Conservation (phyloP, 176 grass and related monocot species). For the Triticum monococcum region DNA sequence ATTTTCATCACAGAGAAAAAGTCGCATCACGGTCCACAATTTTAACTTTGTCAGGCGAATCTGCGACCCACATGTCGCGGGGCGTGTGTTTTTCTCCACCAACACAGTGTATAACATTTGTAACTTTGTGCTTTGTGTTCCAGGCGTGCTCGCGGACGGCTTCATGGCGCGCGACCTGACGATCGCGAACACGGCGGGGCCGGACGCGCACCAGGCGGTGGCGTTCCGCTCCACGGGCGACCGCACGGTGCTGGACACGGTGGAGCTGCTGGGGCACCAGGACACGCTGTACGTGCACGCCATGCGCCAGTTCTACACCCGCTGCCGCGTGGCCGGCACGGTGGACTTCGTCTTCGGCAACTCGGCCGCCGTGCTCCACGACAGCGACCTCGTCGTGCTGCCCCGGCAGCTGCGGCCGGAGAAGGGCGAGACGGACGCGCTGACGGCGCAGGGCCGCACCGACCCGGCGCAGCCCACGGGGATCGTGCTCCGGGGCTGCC, state of each 20-base stretch:
- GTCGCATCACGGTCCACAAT: neutral
- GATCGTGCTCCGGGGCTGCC: slow-evolving; percentile 71
- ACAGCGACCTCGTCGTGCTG: slow-evolving; percentile 46
- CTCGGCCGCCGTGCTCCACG: slow-evolving; percentile 67
- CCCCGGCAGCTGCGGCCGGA: slow-evolving; percentile 70
- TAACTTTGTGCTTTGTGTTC: neutral
- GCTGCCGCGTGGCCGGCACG: slow-evolving; percentile 86
- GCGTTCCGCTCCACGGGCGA: slow-evolving; percentile 84
- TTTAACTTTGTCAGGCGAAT: neutral
- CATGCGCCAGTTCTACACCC: slow-evolving; percentile 65
- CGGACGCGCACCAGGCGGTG: slow-evolving; percentile 92
- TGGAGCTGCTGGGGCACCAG: slow-evolving; percentile 84
- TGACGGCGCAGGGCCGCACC: slow-evolving; percentile 88
- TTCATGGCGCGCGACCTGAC: slow-evolving; percentile 97
- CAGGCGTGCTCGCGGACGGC: slow-evolving; percentile 67
- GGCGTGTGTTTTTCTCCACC: neutral
- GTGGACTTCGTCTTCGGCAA: slow-evolving; percentile 99
- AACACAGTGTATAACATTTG: neutral
- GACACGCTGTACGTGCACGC: slow-evolving; percentile 78
- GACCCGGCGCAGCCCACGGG: slow-evolving; percentile 91
- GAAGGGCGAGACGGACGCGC: slow-evolving; percentile 70
- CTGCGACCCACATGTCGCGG: neutral
- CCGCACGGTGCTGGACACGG: slow-evolving; percentile 70
- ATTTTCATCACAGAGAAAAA: neutral
- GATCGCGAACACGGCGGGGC: slow-evolving; percentile 85